Percentiles rank a stretch among this genome's conserved stretches.
phyloP scores from a whole-genome alignment of 2,329 filamentous ascomycete genomes.

The Talaromyces verruculosus region DNA sequence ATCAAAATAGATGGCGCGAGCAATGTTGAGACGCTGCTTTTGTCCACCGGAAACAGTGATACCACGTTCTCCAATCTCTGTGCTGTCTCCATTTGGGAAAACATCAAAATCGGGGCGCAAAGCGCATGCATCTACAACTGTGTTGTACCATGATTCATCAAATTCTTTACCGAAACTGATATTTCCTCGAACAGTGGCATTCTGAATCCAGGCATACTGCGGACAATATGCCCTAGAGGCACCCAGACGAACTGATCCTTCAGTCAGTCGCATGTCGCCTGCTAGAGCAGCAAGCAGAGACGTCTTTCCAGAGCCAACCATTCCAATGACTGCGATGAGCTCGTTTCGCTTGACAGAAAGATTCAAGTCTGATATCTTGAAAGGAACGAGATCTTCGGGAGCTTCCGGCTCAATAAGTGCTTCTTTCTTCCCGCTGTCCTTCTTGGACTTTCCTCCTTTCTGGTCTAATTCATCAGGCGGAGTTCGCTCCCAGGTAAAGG shows the following conservation, averaged over 20 bases:
- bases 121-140: conserved; percentile 84
- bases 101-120: conserved; percentile 84
- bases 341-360: conserved; percentile 42
- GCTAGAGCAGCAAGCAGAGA: conserved; percentile 85
- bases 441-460: conserved; percentile 11
- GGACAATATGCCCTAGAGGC: conserved; percentile 86
- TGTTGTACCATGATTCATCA: conserved; percentile 74
- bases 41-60: conserved; percentile 95
- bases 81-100: conserved; percentile 83
- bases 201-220: conserved; percentile 98
- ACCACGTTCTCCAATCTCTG: conserved; percentile 91
- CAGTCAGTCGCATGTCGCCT: conserved; percentile 74
- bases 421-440: conserved; percentile 25
- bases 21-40: conserved; percentile 93
- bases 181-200: conserved; percentile 81
- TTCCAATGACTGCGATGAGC: conserved; percentile 61
- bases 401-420: conserved; percentile 23
- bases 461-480: conserved; percentile 23
- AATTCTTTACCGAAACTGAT: conserved; percentile 83
- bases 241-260: conserved; percentile 86
- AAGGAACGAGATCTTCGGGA: conserved; percentile 35
- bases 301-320: conserved; percentile 79
- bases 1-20: conserved; percentile 69
- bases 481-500: conserved; percentile 80
- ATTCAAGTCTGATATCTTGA: conserved; percentile 41